Conservation (phyloP, 345 rosid species). For the Atalantia buxifolia region DNA sequence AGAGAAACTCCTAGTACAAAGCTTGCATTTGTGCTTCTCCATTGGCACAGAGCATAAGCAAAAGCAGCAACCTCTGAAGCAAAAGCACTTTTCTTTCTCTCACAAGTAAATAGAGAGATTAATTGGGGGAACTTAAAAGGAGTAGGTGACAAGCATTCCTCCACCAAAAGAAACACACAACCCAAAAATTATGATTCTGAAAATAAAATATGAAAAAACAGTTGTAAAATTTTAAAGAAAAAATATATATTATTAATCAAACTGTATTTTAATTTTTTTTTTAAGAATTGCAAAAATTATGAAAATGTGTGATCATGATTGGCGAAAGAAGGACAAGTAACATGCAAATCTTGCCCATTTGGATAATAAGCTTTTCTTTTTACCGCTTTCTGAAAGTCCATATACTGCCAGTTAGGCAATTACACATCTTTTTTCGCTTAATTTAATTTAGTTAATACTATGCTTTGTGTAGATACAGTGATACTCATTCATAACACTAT, state of each 20-base stretch:
- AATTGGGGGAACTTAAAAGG: constrained; percentile 65
- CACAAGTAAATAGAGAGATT: constrained; percentile 12
- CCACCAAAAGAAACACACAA: constrained; percentile 57
- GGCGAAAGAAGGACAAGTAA: constrained; percentile 26
- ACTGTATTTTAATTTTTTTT: constrained; percentile 1
- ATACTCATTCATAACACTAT: background rate
- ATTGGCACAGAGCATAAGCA: constrained; percentile 25
- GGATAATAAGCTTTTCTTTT: constrained; percentile 20
- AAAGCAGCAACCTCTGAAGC: constrained; percentile 15
- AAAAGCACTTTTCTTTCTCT: constrained; percentile 14
- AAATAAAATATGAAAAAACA: constrained; percentile 26
- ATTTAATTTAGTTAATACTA: background rate
- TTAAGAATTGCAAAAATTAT: background rate
- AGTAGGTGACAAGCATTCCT: constrained; percentile 98
- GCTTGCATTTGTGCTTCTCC: constrained; percentile 83
- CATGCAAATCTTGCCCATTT: constrained; percentile 59
- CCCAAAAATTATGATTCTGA: constrained; percentile 45
- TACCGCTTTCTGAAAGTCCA: constrained; percentile 13
- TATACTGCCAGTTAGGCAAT: constrained; percentile 6
- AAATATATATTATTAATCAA: background rate
- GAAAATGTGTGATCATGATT: constrained; percentile 28
- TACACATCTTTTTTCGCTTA: background rate
- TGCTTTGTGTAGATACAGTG: background rate
- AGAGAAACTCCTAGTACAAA: constrained; percentile 69
- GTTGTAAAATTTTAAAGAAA: constrained; percentile 15